Evolutionary conservation across 2,329 filamentous ascomycete species (phyloP), one percentile per base, ranked within the genome.

Genomic region (Neofusicoccum laricinum): DNA sequence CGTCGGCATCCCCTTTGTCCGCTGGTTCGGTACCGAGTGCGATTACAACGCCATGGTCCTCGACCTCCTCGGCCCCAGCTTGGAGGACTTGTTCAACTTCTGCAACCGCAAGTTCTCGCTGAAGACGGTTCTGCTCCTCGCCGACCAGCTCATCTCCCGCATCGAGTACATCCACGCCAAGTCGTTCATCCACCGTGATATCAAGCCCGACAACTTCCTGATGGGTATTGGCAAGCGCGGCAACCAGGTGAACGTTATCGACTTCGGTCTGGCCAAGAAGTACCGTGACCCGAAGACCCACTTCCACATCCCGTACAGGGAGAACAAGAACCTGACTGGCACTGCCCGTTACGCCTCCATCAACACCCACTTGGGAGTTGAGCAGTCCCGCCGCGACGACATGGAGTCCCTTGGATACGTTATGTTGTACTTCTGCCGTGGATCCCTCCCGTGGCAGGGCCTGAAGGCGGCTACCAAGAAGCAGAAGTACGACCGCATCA

Each of bases 41-140:
- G 95, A 98, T 83, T 98, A 99, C 88, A 98, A 99, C 81, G 95
- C 95, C 78, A 98, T 99, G 95, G 95, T 99, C 61, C 88, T 98
- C 69, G 95, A 99, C 76, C 89, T 99, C 30, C 90, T 99, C 65
- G 95, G 95, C 43, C 95, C 95, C 70, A 95, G 90, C 75, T 82
- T 99, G 80, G 95, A 99, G 81, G 95, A 99, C 77, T 86, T 99
- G 38, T 99, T 99, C 91, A 98, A 99, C 87, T 98, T 98, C 81
- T 99, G 95, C 88, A 98, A 98, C 88, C 91, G 95, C 80, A 98
- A 98, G 80, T 99, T 98, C 84, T 97, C 95, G 12, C 83, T 99
- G 71, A 99, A 99, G 90, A 99, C 95, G 0, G 95, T 99, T 32
- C 86, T 99, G 48, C 88, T 99, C 30, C 87, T 99, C 57, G 95